Base-by-base conservation (phyloP, 768 basidiomycete genomes). In the Xerocomellus intermedius region DNA sequence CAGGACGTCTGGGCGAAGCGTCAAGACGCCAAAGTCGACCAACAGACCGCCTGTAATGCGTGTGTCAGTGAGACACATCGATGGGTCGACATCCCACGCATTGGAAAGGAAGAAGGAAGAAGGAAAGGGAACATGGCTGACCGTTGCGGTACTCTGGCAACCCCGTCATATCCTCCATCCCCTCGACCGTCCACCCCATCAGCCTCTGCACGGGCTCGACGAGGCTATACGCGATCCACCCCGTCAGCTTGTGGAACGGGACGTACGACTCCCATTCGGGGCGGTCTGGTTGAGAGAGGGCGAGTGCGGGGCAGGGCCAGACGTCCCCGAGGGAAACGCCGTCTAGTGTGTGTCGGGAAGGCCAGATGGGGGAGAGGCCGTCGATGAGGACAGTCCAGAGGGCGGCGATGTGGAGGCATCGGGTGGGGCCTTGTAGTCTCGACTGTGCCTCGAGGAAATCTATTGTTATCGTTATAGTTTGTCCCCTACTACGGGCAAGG, bases 111-210 rank as follows among this genome's bases (percentile, higher is more conserved):
- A 28, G 26, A 28, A 28, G 24, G 5, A 24, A 24, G n/a, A n/a
- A 2, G 28, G 28, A 30, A 7, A 30, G 4, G 1, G 8, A 17
- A 39, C 9, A 3, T 10, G 30, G 2, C 30, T 30, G 37, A 62
- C 93, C 96, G 60, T 97, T 97, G 41, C 95, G 83, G 72, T 98
- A 98, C 73, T 98, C 95, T 0, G 96, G 94, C 32, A 98, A 72
- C 3, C 96, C 96, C 0, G 94, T 97, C 82, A 94, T 82, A 62
- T 89, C 85, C 62, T 91, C 87, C 19, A 85, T 68, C 0, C 91
- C 91, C 0, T 87, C 83, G n/a, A 98, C 79, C 54, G 78, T 74
- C 94, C 95, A 98, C 1, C 80, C 78, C 8, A 94, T 77, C 2
- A 86, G 74, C 59, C 79, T 83, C 69, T 94, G 82, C 41, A 98